Percentiles rank a stretch among this genome's conserved stretches.
phyloP scores from a whole-genome alignment of 108 stramenopile species.

The Cylindrotheca closterium region DNA sequence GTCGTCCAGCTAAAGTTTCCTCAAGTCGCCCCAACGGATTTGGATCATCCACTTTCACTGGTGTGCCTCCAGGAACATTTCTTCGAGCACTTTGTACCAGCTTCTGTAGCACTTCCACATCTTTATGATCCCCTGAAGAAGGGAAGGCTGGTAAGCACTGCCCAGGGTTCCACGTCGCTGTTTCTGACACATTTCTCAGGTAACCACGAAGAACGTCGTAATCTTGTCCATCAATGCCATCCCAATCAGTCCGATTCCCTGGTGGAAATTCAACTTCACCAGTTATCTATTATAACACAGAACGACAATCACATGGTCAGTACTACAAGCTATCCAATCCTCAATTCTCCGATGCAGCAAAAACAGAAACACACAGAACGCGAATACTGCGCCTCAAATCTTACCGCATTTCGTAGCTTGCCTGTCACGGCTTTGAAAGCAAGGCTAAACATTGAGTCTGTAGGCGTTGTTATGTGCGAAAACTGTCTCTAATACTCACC shows the following conservation, averaged over 20 bases:
- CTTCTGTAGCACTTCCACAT: slow-evolving; percentile 47
- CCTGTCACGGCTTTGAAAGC: slow-evolving; percentile 16
- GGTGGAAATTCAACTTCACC: slow-evolving; percentile 66
- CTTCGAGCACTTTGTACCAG: slow-evolving; percentile 24
- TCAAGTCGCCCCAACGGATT: slow-evolving; percentile 71
- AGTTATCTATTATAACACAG: slow-evolving; percentile 26
- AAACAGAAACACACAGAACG: neutral
- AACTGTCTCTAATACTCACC: neutral
- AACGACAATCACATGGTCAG: neutral
- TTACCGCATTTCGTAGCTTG: slow-evolving; percentile 7
- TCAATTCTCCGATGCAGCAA: neutral
- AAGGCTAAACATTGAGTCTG: neutral
- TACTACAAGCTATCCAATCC: neutral
- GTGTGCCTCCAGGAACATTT: slow-evolving; percentile 6
- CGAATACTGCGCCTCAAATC: neutral
- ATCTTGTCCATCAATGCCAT: slow-evolving; percentile 48
- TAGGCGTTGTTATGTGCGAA: neutral
- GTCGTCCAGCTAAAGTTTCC: slow-evolving; percentile 65
- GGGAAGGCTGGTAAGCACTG: slow-evolving; percentile 80
- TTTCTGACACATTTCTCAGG: slow-evolving; percentile 26
- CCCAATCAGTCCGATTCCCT: slow-evolving; percentile 76
- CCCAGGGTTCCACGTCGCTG: slow-evolving; percentile 55
- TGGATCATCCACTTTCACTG: slow-evolving; percentile 44
- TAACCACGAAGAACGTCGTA: slow-evolving; percentile 21
- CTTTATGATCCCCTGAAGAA: slow-evolving; percentile 52